Base-by-base conservation (phyloP, 176 grass and related monocot genomes). In the Oryza officinalis region DNA sequence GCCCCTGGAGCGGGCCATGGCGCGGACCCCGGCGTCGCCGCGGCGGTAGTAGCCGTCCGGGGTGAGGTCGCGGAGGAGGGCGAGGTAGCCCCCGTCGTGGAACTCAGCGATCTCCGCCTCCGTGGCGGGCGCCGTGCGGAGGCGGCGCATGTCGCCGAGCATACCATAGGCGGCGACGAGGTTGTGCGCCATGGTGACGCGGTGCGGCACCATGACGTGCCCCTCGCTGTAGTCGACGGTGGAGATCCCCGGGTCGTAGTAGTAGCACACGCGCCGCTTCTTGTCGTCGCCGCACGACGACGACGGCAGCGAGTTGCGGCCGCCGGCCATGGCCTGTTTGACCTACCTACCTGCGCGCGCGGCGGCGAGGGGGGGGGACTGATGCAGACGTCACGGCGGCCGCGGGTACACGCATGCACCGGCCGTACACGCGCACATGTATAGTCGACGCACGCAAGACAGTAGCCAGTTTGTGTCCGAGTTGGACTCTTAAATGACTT, bases 241-340 rank as follows among this genome's bases (percentile, higher is more conserved):
- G n/a, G 91, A 2, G 37, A 97, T 81, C 30, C 81, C 75, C 3
- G 79, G 17, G 59, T 97, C 94, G 69, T 92, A 90, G 89, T 92
- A 97, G 82, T 97, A 94, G 69, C 91, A 92, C 18, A 97, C 94
- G 33, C 77, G 80, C 25, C 91, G 85, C 89, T 88, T 91, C 76
- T 22, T 45, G 35, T 40, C 91, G 71, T 94, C 94, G 47, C 22
- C 27, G 69, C 80, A 85, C 54, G 80, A 88, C 86, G 66, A 0
- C 54, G 92, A 91, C 23, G 82, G 79, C 10, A 94, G 67, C 44
- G 91, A 92, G 61, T 94, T 86, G 20, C 91, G 81, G 18, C 79
- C 84, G n/a, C 49, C 35, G 20, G 59, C 65, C 65, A 85, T 77
- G 44, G 10, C 11, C 15, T 23, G 14, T 12, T 70, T 8, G 6